Evolutionary conservation across 2,329 filamentous ascomycete species (phyloP).

Genomic region (Beauveria varroae): DNA sequence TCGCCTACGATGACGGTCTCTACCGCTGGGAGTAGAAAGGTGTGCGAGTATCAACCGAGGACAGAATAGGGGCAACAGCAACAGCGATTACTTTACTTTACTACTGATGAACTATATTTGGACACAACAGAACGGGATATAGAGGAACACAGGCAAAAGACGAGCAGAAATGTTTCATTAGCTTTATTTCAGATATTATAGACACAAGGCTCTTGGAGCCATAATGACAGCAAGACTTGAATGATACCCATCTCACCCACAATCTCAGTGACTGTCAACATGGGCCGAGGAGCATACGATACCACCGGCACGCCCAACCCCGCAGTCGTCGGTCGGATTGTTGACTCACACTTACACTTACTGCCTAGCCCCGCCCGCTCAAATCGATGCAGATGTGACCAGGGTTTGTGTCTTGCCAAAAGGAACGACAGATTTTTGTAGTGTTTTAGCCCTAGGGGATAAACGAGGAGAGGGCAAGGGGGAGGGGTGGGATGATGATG

Average conservation of each 20-base stretch:
- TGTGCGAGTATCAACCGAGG: neutral
- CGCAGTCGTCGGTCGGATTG: neutral
- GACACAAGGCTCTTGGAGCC: neutral
- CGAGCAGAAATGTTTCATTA: neutral
- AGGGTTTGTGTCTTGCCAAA: neutral
- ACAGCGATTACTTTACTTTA: neutral
- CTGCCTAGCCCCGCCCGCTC: neutral
- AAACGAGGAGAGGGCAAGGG: too few relatives aligned
- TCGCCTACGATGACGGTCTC: slow-evolving; percentile 30
- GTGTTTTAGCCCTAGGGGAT: neutral
- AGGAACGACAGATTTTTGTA: neutral
- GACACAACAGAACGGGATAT: neutral
- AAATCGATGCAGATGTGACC: neutral
- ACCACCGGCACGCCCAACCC: neutral
- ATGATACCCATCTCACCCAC: neutral
- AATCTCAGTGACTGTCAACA: neutral
- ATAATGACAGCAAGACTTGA: neutral
- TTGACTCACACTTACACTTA: neutral
- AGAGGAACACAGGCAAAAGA: neutral
- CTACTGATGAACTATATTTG: neutral
- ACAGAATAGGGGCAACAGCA: neutral
- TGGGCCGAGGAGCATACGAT: slow-evolving; percentile 5
- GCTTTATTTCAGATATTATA: neutral
- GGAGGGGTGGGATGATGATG: neutral
- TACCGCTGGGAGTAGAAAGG: slow-evolving; percentile 32